phyloP scores from a whole-genome alignment of 257 asterid genomes.

The Nicotiana paniculata region DNA sequence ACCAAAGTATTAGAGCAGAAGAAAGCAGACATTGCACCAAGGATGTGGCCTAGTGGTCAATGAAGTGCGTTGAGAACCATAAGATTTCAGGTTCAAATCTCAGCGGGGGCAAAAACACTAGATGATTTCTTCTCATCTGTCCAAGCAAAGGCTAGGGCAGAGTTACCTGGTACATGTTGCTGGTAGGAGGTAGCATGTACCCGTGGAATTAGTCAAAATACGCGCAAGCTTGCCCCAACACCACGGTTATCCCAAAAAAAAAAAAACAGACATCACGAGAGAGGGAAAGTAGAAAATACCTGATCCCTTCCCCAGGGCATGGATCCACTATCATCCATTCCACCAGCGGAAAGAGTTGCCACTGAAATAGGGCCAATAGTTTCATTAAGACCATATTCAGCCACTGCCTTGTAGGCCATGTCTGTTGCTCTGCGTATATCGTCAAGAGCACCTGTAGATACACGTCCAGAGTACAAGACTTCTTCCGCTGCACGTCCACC shows the following conservation, averaged over 20 bases:
- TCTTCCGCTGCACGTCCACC: constrained; percentile 99
- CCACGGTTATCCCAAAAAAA: too few species aligned
- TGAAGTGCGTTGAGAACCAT: too few species aligned
- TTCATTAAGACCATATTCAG: constrained; percentile 91
- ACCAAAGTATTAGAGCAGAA: neutral
- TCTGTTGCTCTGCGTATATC: constrained; percentile 97
- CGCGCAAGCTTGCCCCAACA: too few species aligned
- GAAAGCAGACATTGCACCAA: neutral
- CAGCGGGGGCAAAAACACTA: too few species aligned
- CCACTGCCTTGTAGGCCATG: constrained; percentile 98
- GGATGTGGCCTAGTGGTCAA: too few species aligned
- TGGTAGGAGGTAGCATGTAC: too few species aligned
- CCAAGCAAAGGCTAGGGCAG: too few species aligned
- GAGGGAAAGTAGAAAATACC: constrained; percentile 32
- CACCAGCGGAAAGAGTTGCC: constrained; percentile 87
- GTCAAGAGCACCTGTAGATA: constrained; percentile 98
- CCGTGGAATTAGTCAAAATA: too few species aligned
- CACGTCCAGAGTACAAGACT: constrained; percentile 87
- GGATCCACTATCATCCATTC: constrained; percentile 88
- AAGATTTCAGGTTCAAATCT: too few species aligned
- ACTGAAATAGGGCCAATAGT: constrained; percentile 83
- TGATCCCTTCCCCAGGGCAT: constrained; percentile 87
- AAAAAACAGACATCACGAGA: neutral
- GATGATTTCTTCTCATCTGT: too few species aligned
- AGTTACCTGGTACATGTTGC: too few species aligned